Evolutionary conservation across 2,329 filamentous ascomycete genomes (phyloP).

Genomic region (Fusarium poae): DNA sequence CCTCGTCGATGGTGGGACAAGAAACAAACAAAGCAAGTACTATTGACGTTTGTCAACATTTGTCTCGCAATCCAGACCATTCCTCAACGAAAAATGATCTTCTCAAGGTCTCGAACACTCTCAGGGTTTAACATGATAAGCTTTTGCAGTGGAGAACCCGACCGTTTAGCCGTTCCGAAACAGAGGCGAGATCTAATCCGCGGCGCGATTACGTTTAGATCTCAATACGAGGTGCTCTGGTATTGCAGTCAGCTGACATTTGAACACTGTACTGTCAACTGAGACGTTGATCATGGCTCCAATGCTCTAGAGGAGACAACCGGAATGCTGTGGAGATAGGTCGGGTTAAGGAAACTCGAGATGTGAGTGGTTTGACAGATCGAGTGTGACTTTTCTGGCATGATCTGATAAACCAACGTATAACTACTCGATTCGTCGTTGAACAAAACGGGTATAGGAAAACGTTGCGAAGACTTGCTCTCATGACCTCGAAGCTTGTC

Average conservation of each 20-base stretch:
- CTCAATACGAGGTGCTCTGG: slow-evolving; percentile 17
- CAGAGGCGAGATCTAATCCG: slow-evolving; percentile 28
- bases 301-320: neutral
- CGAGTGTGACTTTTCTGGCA: neutral
- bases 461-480: slow-evolving; percentile 6
- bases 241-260: slow-evolving; percentile 23
- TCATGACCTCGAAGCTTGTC: slow-evolving; percentile 9
- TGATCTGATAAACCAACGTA: neutral
- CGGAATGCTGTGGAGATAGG: neutral
- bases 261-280: slow-evolving; percentile 3
- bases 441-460: neutral
- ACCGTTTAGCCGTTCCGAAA: slow-evolving; percentile 24
- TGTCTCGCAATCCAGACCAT: neutral
- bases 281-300: neutral
- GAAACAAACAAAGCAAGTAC: neutral
- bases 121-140: slow-evolving; percentile 32
- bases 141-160: slow-evolving; percentile 43
- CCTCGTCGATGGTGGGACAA: neutral
- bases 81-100: neutral
- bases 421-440: neutral
- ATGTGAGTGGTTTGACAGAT: neutral
- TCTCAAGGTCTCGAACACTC: slow-evolving; percentile 7
- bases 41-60: neutral
- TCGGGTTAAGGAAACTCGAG: neutral
- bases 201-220: neutral